Evolutionary conservation across 345 rosid genomes (phyloP), one percentile per base, ranked within the genome.

Genomic region (Noccaea bulbosa): DNA sequence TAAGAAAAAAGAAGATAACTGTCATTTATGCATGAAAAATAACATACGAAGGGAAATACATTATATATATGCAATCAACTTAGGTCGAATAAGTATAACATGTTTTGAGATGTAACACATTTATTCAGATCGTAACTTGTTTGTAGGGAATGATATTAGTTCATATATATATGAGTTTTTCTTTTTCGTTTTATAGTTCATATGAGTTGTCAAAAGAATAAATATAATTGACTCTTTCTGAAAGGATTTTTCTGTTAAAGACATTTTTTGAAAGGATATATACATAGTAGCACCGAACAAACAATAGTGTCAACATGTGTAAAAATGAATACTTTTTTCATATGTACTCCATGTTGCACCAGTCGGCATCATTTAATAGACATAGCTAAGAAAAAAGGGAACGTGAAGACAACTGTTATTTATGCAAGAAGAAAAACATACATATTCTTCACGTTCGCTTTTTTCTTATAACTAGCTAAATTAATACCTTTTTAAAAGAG

Each of bases 271-370:
- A 55, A 55, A 35, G 27, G 43, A 17, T 56, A 15, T 56, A 39
- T 15, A 37, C 32, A 62, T 55, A 34, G 51, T 55, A 55, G 34
- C 55, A 22, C 47, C 51, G 20, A 41, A 54, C 43, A 37, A 44
- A 44, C 41, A 45, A 63, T 35, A 35, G 30, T 64, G 9, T 30
- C 63, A 35, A 63, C 63, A 40, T 51, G 53, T 62, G 63, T 43
- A 22, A 6, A 33, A 33, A 40, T 43, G 53, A 33, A 24, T 34
- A 27, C 16, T 41, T 52, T 52, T 69, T 71, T 61, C 14, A 43
- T 41, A 43, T 27, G 11, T 62, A 71, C 30, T 70, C 38, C 58
- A 59, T 24, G 48, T 57, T 47, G 57, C 60, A 70, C 59, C 74
- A 70, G 49, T 70, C 74, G 30, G 34, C 59, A 33, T 48, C 40